Percentiles rank a stretch among this genome's conserved stretches.
Conservation (phyloP, 257 asterid genomes). For the Echium plantagineum region DNA sequence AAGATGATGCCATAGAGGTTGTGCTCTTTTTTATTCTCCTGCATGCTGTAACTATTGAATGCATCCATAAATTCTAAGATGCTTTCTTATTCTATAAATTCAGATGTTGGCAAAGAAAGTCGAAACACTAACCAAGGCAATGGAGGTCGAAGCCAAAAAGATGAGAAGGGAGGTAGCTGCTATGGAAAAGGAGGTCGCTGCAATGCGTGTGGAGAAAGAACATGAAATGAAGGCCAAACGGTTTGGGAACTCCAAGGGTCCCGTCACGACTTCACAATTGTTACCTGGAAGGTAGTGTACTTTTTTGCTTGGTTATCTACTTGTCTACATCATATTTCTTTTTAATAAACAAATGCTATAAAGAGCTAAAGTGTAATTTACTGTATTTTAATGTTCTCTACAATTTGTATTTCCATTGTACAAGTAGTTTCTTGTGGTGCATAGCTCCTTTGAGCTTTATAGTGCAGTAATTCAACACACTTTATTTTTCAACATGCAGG, state of each 20-base stretch:
- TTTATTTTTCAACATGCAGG: conserved; percentile 30
- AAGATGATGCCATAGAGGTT: conserved; percentile 98
- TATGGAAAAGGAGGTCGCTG: conserved; percentile 99
- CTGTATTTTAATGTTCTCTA: neutral
- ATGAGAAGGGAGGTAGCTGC: conserved; percentile 98
- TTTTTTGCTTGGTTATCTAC: neutral
- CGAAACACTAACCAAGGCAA: conserved; percentile 88
- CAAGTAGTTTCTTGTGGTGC: neutral
- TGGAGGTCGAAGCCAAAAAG: conserved; percentile 98
- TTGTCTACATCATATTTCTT: neutral
- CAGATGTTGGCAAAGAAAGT: conserved; percentile 98
- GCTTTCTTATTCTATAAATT: conserved; percentile 10
- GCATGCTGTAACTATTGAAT: conserved; percentile 5
- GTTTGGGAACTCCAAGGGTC: conserved; percentile 53
- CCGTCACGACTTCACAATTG: conserved; percentile 61
- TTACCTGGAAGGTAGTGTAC: conserved; percentile 69
- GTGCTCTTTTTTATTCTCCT: conserved; percentile 12
- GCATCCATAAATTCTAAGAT: conserved; percentile 9
- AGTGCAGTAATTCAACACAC: too few species aligned
- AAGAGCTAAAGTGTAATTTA: neutral
- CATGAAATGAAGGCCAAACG: conserved; percentile 68
- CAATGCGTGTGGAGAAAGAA: conserved; percentile 87
- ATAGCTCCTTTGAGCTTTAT: too few species aligned
- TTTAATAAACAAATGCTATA: neutral
- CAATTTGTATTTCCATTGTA: neutral